These are phyloP conservation scores for Colletotrichum lupini DNA, from an alignment of 2,329 filamentous ascomycete species.

Conservation along the genomic window DNA sequence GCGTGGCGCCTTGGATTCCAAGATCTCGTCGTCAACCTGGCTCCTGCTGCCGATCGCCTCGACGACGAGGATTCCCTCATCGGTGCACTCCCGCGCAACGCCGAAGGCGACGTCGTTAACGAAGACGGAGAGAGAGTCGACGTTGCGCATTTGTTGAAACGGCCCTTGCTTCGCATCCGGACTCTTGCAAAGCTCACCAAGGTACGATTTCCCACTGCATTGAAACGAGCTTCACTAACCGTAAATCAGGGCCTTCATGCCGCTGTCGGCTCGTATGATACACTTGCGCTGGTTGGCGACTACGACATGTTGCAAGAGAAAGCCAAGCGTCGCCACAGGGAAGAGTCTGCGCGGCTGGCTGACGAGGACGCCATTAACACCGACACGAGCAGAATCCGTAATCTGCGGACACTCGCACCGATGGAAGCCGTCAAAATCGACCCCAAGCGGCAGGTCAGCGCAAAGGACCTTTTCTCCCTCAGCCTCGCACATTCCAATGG, in stretches of 20 bases:
- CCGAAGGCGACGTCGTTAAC: slow-evolving; percentile 74
- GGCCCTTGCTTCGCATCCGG: slow-evolving; percentile 88
- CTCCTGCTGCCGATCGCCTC: slow-evolving; percentile 66
- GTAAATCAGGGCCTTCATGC: slow-evolving; percentile 63
- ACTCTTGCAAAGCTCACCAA: slow-evolving; percentile 87
- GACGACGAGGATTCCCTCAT: slow-evolving; percentile 72
- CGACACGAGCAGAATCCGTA: slow-evolving; percentile 82
- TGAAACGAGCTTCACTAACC: slow-evolving; percentile 14
- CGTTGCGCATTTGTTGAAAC: slow-evolving; percentile 91
- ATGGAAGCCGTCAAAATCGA: slow-evolving; percentile 79
- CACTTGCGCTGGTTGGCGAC: slow-evolving; percentile 51
- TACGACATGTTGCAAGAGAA: slow-evolving; percentile 82
- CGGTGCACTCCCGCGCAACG: slow-evolving; percentile 69
- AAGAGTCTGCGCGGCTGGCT: slow-evolving; percentile 77
- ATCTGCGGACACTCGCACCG: slow-evolving; percentile 80
- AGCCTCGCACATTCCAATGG: slow-evolving; percentile 89
- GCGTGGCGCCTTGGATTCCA: slow-evolving; percentile 95
- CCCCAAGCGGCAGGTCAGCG: slow-evolving; percentile 82
- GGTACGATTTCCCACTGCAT: slow-evolving; percentile 52
- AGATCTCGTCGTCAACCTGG: slow-evolving; percentile 92
- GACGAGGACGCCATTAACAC: slow-evolving; percentile 90
- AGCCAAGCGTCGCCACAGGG: slow-evolving; percentile 71
- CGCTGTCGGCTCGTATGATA: slow-evolving; percentile 60
- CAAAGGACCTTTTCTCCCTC: slow-evolving; percentile 90
- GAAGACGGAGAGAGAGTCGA: slow-evolving; percentile 90